Conservation (phyloP, 805 yeast species). For the Yamadazyma sp. region DNA sequence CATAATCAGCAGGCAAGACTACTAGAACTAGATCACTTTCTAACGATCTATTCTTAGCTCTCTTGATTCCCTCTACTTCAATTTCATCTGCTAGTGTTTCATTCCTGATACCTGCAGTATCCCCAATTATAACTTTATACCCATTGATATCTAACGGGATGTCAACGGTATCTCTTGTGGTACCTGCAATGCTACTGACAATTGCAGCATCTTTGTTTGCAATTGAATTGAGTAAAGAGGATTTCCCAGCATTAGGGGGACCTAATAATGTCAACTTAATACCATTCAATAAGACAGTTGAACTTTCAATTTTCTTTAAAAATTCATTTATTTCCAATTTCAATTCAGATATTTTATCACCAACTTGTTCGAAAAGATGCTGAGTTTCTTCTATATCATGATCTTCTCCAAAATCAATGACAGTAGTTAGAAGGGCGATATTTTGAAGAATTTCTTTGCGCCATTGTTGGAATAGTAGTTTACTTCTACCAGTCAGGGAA, state of each 20-base stretch:
- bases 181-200: constrained; percentile 89
- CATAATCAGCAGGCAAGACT: constrained; percentile 50
- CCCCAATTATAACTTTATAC: constrained; percentile 78
- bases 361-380: constrained; percentile 50
- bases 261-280: constrained; percentile 74
- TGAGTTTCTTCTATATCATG: constrained; percentile 71
- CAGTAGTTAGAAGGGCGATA: constrained; percentile 76
- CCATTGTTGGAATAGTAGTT: constrained; percentile 59
- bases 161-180: constrained; percentile 87
- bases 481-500: constrained; percentile 70
- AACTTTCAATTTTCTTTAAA: constrained; percentile 46
- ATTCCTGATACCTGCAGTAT: constrained; percentile 86
- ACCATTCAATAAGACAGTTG: constrained; percentile 69
- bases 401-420: constrained; percentile 94
- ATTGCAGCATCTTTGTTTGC: constrained; percentile 83
- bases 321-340: constrained; percentile 44
- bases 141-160: constrained; percentile 81
- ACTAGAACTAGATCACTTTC: constrained; percentile 69
- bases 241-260: constrained; percentile 96
- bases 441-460: constrained; percentile 59
- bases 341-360: constrained; percentile 38
- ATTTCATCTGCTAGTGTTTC: constrained; percentile 48
- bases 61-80: constrained; percentile 75
- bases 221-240: constrained; percentile 74
- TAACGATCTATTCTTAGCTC: constrained; percentile 62